Percentiles rank a stretch among this genome's conserved stretches.
Conservation (phyloP, 805 yeast genomes). For the Ogataea saltuana region DNA sequence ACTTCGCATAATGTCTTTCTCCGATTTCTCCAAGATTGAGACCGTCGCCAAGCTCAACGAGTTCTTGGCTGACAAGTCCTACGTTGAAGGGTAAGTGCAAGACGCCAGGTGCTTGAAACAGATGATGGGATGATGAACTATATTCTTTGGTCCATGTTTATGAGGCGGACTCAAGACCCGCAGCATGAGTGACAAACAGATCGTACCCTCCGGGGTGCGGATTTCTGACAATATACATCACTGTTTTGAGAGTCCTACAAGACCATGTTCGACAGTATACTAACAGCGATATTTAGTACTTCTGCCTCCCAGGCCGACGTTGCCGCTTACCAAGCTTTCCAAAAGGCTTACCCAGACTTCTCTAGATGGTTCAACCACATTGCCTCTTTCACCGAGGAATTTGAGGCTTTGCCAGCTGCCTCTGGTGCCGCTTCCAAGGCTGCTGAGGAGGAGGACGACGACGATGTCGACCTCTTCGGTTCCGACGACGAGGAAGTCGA, state of each 20-base stretch:
- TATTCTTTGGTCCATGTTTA: conserved; percentile 90
- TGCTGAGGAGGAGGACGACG: conserved; percentile 79
- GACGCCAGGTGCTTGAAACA: background rate
- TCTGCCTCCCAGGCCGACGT: conserved; percentile 96
- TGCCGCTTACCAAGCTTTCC: conserved; percentile 90
- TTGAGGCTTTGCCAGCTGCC: conserved; percentile 79
- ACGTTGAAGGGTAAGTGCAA: conserved; percentile 88
- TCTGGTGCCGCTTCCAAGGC: conserved; percentile 57
- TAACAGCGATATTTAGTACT: conserved; percentile 53
- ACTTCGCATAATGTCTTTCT: conserved; percentile 59
- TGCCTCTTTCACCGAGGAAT: conserved; percentile 88
- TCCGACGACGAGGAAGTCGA: conserved; percentile 94
- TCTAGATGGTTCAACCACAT: conserved; percentile 99
- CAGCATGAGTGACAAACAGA: conserved; percentile 79
- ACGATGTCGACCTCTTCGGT: conserved; percentile 91
- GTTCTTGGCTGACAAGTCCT: conserved; percentile 88
- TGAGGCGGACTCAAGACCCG: conserved; percentile 96
- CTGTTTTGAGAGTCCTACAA: background rate
- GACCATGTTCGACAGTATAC: background rate
- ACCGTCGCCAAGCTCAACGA: conserved; percentile 74
- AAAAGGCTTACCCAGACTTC: conserved; percentile 86
- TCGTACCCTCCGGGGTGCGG: conserved; percentile 43
- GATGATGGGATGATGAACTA: conserved; percentile 15
- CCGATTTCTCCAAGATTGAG: conserved; percentile 80
- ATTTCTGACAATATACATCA: conserved; percentile 15